Percentiles rank a stretch among this genome's conserved stretches.
Evolutionary conservation across 2,329 filamentous ascomycete species (phyloP).

Genomic region (Ceratocystis colombiana): DNA sequence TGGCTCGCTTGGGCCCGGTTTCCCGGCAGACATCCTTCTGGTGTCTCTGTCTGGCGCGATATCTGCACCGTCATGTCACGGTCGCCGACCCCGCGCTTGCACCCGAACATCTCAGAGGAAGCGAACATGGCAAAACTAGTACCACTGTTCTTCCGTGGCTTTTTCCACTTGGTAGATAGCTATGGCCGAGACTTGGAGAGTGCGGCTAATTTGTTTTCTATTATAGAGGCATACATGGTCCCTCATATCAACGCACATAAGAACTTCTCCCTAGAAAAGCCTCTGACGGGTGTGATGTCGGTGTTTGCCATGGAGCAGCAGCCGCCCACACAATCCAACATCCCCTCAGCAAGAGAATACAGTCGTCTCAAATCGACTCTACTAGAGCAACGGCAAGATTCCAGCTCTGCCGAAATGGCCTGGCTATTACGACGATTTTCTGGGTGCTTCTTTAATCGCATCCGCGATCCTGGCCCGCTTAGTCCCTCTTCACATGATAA

Average conservation of each 20-base stretch:
- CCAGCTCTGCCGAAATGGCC: conserved; percentile 8
- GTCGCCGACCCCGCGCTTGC: conserved; percentile 21
- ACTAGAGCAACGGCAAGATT: conserved; percentile 7
- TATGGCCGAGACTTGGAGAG: conserved; percentile 21
- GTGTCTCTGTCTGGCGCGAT: conserved; percentile 14
- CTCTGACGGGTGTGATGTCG: conserved; percentile 12
- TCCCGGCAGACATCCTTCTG: conserved; percentile 11
- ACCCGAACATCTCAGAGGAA: conserved; percentile 19
- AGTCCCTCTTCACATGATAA: conserved; percentile 3
- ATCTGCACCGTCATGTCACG: conserved; percentile 15
- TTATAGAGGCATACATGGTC: conserved; percentile 23
- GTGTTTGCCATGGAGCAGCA: conserved; percentile 16
- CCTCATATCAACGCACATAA: conserved; percentile 15
- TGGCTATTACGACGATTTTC: conserved; percentile 22
- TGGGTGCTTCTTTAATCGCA: conserved; percentile 12
- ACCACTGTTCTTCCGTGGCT: conserved; percentile 17
- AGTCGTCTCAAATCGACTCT: conserved; percentile 13
- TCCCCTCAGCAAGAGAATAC: conserved; percentile 16
- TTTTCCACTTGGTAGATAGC: conserved; percentile 20
- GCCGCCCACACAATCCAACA: background rate
- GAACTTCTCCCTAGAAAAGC: conserved; percentile 3
- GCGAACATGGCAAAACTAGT: conserved; percentile 17
- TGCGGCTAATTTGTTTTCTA: background rate
- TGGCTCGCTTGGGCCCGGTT: conserved; percentile 22
- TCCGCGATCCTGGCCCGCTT: background rate